Percentiles rank a stretch among this genome's conserved stretches.
These are phyloP conservation scores for Phytopythium delawarense DNA, from an alignment of 352 stramenopile genomes.

Conservation along the genomic window DNA sequence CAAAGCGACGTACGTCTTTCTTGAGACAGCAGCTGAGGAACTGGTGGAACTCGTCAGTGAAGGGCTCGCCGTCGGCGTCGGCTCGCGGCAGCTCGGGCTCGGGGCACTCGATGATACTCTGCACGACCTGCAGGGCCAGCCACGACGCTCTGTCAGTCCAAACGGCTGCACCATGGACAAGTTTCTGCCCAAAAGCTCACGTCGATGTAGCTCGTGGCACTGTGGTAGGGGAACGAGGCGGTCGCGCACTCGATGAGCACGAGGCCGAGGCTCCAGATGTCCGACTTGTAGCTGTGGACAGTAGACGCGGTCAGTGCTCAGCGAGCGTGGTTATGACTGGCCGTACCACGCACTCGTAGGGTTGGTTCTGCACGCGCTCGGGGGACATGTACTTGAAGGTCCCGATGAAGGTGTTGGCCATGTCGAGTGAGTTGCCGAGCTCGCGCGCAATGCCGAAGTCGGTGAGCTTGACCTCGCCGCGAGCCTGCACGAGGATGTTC, in stretches of 20 bases:
- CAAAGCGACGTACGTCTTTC: slow-evolving; percentile 43
- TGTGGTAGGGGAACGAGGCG: slow-evolving; percentile 46
- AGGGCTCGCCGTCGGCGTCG: slow-evolving; percentile 19
- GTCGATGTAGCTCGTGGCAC: slow-evolving; percentile 62
- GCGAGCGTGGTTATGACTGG: neutral
- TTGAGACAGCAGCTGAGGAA: slow-evolving; percentile 60
- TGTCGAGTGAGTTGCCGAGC: slow-evolving; percentile 61
- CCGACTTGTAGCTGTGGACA: slow-evolving; percentile 59
- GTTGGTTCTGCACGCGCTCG: slow-evolving; percentile 85
- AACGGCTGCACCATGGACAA: neutral
- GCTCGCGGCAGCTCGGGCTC: slow-evolving; percentile 39
- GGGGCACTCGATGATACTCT: slow-evolving; percentile 65
- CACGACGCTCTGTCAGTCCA: neutral
- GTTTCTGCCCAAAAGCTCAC: slow-evolving; percentile 16
- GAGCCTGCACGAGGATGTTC: slow-evolving; percentile 87
- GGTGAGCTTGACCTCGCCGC: slow-evolving; percentile 78
- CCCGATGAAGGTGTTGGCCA: slow-evolving; percentile 87
- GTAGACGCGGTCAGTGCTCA: neutral
- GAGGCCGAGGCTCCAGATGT: slow-evolving; percentile 75
- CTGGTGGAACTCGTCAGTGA: slow-evolving; percentile 45
- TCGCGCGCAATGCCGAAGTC: slow-evolving; percentile 74
- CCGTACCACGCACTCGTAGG: slow-evolving; percentile 48
- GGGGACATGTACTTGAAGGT: slow-evolving; percentile 93
- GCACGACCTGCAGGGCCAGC: slow-evolving; percentile 39
- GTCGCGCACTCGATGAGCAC: slow-evolving; percentile 72